Evolutionary conservation across 192 early-diverging fungal genomes (phyloP).

Genomic region (Podila verticillata): DNA sequence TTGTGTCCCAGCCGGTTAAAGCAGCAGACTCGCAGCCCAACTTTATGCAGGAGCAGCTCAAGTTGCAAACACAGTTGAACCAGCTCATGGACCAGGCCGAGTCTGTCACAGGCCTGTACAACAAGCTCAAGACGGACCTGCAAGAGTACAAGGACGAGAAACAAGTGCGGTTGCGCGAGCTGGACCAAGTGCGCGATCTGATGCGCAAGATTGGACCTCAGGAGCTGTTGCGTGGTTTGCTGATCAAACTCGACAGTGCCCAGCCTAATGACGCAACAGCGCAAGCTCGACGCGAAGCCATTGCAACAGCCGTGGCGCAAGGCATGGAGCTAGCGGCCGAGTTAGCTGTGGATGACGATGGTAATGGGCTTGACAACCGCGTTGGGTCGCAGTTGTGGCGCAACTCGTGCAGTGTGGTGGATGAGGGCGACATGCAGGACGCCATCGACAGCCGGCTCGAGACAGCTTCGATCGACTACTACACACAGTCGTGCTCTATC

Average conservation of each 20-base stretch:
- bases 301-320: constrained; percentile 32
- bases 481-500: constrained; percentile 44
- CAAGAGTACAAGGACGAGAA: constrained; percentile 54
- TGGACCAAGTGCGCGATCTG: constrained; percentile 47
- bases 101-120: constrained; percentile 49
- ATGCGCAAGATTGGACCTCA: constrained; percentile 58
- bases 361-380: constrained; percentile 5
- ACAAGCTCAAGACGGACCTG: constrained; percentile 40
- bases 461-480: constrained; percentile 45
- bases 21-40: constrained; percentile 29
- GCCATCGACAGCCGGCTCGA: constrained; percentile 37
- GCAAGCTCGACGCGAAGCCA: constrained; percentile 23
- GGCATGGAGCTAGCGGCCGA: constrained; percentile 47
- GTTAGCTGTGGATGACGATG: constrained; percentile 23
- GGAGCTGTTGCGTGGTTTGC: constrained; percentile 53
- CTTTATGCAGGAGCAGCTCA: constrained; percentile 49
- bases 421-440: constrained; percentile 44
- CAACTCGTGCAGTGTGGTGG: constrained; percentile 46
- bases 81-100: constrained; percentile 45
- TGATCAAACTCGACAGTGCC: constrained; percentile 41
- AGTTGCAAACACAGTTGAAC: constrained; percentile 42
- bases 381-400: constrained; percentile 37
- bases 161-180: constrained; percentile 21
- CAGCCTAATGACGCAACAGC: constrained; percentile 25
- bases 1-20: constrained; percentile 41